Conservation (phyloP, 805 yeast species). For the Candida palmyrensis region DNA sequence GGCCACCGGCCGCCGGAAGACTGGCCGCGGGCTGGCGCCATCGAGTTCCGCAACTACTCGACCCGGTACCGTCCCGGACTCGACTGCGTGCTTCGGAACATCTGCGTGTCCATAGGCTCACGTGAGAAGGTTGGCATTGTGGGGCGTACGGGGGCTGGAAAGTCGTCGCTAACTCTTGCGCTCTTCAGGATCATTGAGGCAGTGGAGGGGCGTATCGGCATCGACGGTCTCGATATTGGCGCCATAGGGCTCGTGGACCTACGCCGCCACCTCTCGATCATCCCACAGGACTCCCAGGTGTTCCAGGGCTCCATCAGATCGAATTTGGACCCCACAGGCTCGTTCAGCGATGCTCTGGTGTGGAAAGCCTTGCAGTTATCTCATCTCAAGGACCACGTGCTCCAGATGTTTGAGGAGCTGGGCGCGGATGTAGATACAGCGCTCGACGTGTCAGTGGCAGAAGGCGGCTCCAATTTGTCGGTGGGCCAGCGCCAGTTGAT, state of each 20-base stretch:
- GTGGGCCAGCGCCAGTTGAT: slow-evolving; percentile 53
- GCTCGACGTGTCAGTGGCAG: slow-evolving; percentile 32
- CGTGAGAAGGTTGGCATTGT: slow-evolving; percentile 41
- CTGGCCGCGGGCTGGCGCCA: slow-evolving; percentile 38
- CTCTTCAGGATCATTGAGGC: slow-evolving; percentile 41
- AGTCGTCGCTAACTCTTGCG: slow-evolving; percentile 40
- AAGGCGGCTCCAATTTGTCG: slow-evolving; percentile 46
- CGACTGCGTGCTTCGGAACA: slow-evolving; percentile 37
- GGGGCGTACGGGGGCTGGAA: slow-evolving; percentile 44
- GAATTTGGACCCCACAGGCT: slow-evolving; percentile 37
- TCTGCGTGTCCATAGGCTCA: slow-evolving; percentile 31
- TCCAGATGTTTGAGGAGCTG: slow-evolving; percentile 28
- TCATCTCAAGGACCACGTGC: slow-evolving; percentile 37
- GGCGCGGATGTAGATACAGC: slow-evolving; percentile 16
- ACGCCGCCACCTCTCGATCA: slow-evolving; percentile 37
- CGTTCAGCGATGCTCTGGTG: slow-evolving; percentile 29
- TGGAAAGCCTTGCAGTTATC: slow-evolving; percentile 41
- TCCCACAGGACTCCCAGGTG: slow-evolving; percentile 44
- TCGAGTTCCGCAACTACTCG: slow-evolving; percentile 33
- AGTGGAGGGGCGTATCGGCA: slow-evolving; percentile 28
- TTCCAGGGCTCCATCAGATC: slow-evolving; percentile 38
- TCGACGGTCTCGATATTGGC: slow-evolving; percentile 30
- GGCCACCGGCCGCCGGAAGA: slow-evolving; percentile 51
- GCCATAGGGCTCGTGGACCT: slow-evolving; percentile 38
- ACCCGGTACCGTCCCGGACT: slow-evolving; percentile 41